Evolutionary conservation across 2,329 filamentous ascomycete genomes (phyloP), one percentile per base, ranked within the genome.

Genomic region (Claviceps sp.): DNA sequence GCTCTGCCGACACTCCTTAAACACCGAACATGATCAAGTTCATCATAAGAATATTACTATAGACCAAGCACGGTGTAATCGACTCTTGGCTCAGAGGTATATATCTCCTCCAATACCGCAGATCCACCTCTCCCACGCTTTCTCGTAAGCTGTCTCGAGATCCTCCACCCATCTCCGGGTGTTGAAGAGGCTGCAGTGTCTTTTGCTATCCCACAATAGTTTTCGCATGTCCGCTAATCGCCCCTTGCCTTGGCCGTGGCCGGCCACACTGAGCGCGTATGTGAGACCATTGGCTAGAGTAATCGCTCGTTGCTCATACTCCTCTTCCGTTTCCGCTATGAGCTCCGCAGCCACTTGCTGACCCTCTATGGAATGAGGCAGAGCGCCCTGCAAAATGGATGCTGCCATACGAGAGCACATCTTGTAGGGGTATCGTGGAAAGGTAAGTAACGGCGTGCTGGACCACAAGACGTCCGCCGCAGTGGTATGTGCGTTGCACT

Each of bases 371-470:
- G 73, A 76, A 58, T 82, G 84, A 0, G 93, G 93, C 3, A 98
- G 71, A 0, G 93, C 93, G 16, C 93, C 93, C 57, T 82, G 87
- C 34, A 98, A 75, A 52, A 98, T 97, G 11, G 89, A 95, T 6
- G 93, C 90, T 6, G 91, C 93, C 86, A 98, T 98, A 51, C 93
- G 86, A 44, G 89, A 95, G 68, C 93, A 98, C 93, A 98, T 98
- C 69, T 98, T 98, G 70, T 96, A 96, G 49, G 86, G 80, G 66
- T 97, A 96, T 39, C 93, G 81, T 11, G 93, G 90, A 34, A 93
- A 75, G 0, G 93, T 98, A 30, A 98, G 74, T 22, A 98, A 73
- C 5, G 93, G 93, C 0, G 93, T 97, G 59, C 90, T 94, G 50
- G 87, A 94, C 93, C 93, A 98, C 6, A 98, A 74, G 1, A 97